Conservation (phyloP, 139 green algal genomes). For the Axilococcus clingmanii region DNA sequence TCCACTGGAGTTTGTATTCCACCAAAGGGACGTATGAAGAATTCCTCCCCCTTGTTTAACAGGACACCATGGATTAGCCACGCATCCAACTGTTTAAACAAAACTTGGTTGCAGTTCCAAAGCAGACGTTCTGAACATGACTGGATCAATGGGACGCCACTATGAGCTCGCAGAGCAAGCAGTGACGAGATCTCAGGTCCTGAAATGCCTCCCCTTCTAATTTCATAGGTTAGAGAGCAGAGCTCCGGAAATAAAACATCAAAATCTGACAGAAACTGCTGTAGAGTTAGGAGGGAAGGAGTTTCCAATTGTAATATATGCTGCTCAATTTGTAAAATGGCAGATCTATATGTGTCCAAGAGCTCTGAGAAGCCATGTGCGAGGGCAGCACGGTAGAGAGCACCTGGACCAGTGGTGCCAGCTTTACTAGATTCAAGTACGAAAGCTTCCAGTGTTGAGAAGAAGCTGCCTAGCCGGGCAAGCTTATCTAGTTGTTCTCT, state of each 20-base stretch:
- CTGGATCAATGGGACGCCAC: slow-evolving; percentile 63
- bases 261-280: slow-evolving; percentile 56
- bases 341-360: slow-evolving; percentile 62
- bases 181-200: slow-evolving; percentile 44
- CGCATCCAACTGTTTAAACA: slow-evolving; percentile 71
- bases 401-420: slow-evolving; percentile 1
- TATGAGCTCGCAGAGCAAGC: slow-evolving; percentile 32
- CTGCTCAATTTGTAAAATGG: slow-evolving; percentile 56
- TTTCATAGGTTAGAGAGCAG: slow-evolving; percentile 43
- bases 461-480: slow-evolving; percentile 56
- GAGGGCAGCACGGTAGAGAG: slow-evolving; percentile 55
- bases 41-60: slow-evolving; percentile 56
- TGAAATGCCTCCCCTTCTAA: slow-evolving; percentile 15
- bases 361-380: slow-evolving; percentile 69
- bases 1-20: no score
- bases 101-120: slow-evolving; percentile 80
- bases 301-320: slow-evolving; percentile 28
- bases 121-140: slow-evolving; percentile 54
- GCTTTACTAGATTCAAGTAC: slow-evolving; percentile 26
- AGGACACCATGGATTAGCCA: slow-evolving; percentile 84
- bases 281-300: slow-evolving; percentile 41
- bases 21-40: slow-evolving; percentile 82
- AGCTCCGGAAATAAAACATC: slow-evolving; percentile 54
- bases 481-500: slow-evolving; percentile 57
- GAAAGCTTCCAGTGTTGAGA: slow-evolving; percentile 44